Evolutionary conservation across 2,329 filamentous ascomycete genomes (phyloP).

Genomic region (Aotearoamyces nothofagi): DNA sequence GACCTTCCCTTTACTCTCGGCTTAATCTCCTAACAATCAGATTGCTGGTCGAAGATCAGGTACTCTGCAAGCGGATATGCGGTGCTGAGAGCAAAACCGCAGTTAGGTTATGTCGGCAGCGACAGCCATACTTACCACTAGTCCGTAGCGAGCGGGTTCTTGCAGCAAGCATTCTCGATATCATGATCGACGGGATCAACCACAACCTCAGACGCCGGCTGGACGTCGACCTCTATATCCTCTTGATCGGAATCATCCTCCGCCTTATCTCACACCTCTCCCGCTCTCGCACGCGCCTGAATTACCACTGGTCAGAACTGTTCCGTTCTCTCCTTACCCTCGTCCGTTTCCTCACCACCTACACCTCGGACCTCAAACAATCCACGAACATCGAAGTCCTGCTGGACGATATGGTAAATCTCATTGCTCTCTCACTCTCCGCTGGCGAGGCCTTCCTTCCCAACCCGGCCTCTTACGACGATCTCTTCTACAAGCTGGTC

Average conservation of each 20-base stretch:
- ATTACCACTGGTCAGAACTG: constrained; percentile 90
- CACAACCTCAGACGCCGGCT: constrained; percentile 82
- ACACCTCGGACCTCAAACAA: constrained; percentile 60
- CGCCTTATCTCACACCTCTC: constrained; percentile 75
- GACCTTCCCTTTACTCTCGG: constrained; percentile 71
- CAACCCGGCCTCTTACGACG: constrained; percentile 76
- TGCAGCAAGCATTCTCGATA: constrained; percentile 65
- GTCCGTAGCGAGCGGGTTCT: constrained; percentile 59
- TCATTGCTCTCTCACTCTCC: constrained; percentile 72
- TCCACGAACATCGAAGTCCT: constrained; percentile 57
- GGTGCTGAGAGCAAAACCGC: constrained; percentile 58
- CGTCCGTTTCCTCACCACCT: constrained; percentile 79
- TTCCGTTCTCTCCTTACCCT: constrained; percentile 82
- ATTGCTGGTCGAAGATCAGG: constrained; percentile 72
- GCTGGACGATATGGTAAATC: constrained; percentile 63
- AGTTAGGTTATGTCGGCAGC: constrained; percentile 78
- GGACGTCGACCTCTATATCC: constrained; percentile 71
- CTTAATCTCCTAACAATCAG: constrained; percentile 75
- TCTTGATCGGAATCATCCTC: constrained; percentile 68
- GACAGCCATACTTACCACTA: constrained; percentile 69
- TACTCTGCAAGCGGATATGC: constrained; percentile 71
- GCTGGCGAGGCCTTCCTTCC: constrained; percentile 85
- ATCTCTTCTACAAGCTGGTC: constrained; percentile 96
- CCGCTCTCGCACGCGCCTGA: constrained; percentile 63
- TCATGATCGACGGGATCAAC: constrained; percentile 80